These are phyloP conservation scores for Paraphoma sp. DNA, from an alignment of 2,329 filamentous ascomycete genomes.

Conservation along the genomic window DNA sequence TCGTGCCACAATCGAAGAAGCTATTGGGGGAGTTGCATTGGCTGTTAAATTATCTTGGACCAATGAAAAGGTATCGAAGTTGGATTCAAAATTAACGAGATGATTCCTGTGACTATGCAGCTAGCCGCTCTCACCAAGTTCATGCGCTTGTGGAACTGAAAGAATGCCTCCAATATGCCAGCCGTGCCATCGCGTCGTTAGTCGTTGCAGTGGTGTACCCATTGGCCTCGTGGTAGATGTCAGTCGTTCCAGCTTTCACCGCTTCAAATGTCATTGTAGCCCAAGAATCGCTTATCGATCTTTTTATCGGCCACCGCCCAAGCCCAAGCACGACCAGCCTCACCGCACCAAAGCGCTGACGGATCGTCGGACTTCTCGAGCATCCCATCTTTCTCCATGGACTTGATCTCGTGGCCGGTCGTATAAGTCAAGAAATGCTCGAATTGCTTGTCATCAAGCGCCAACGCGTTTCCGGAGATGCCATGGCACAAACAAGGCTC, in stretches of 20 bases:
- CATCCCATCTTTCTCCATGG: constrained; percentile 60
- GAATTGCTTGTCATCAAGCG: constrained; percentile 56
- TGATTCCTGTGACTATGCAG: not conserved
- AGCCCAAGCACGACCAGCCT: constrained; percentile 57
- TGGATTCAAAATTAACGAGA: not conserved
- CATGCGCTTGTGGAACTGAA: constrained; percentile 6
- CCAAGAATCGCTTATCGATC: constrained; percentile 55
- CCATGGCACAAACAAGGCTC: constrained; percentile 72
- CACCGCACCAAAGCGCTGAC: constrained; percentile 58
- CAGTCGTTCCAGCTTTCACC: not conserved
- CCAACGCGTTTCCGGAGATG: constrained; percentile 69
- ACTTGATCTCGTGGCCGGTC: constrained; percentile 62
- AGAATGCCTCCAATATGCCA: constrained; percentile 1
- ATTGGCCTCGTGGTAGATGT: constrained; percentile 18
- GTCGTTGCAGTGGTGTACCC: constrained; percentile 31
- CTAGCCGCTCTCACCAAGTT: constrained; percentile 4
- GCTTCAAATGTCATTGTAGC: constrained; percentile 57
- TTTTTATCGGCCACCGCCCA: constrained; percentile 56
- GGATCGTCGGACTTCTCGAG: constrained; percentile 59
- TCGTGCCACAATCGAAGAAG: no score
- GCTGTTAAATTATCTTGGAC: no score
- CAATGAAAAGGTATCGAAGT: not conserved
- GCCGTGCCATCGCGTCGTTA: constrained; percentile 5
- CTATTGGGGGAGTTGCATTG: no score
- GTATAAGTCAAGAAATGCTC: constrained; percentile 67